These are phyloP conservation scores for Nevesoporus exiguus DNA, from an alignment of 768 basidiomycete species.

Conservation along the genomic window DNA sequence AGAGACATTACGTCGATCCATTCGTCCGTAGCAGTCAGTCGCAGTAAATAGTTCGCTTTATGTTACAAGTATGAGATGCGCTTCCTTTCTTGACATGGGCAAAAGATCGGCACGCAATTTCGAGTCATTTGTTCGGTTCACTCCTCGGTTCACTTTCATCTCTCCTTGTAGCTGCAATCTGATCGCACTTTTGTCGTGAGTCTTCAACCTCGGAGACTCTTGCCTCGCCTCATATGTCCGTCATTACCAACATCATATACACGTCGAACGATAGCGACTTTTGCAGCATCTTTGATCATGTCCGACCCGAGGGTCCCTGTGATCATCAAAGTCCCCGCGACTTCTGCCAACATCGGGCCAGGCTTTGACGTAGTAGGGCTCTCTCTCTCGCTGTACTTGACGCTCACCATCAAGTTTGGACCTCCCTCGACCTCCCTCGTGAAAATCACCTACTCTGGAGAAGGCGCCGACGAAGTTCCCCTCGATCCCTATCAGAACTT, in stretches of 20 bases:
- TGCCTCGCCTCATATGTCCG: constrained; percentile 6
- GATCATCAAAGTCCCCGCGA: constrained; percentile 88
- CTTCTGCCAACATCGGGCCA: constrained; percentile 97
- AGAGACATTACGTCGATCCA: too few species aligned
- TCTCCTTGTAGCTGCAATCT: neutral
- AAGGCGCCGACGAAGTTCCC: constrained; percentile 89
- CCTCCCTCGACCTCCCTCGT: constrained; percentile 47
- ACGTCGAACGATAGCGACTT: neutral
- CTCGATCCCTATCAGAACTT: constrained; percentile 96
- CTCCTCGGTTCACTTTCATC: neutral
- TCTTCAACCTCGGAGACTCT: too few species aligned
- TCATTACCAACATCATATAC: neutral
- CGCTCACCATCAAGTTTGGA: constrained; percentile 57
- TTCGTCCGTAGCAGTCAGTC: too few species aligned
- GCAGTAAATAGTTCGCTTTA: too few species aligned
- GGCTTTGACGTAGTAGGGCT: constrained; percentile 99
- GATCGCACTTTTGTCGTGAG: neutral
- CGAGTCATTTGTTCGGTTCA: neutral
- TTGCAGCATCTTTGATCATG: constrained; percentile 21
- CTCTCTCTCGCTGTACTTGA: constrained; percentile 83
- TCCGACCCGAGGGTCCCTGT: constrained; percentile 34
- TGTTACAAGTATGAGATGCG: too few species aligned
- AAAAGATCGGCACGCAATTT: neutral
- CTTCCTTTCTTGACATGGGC: constrained; percentile 14
- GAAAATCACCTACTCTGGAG: constrained; percentile 73